Evolutionary conservation across 2,329 filamentous ascomycete genomes (phyloP), one percentile per base, ranked within the genome.

Genomic region (Cryphonectria radicalis): DNA sequence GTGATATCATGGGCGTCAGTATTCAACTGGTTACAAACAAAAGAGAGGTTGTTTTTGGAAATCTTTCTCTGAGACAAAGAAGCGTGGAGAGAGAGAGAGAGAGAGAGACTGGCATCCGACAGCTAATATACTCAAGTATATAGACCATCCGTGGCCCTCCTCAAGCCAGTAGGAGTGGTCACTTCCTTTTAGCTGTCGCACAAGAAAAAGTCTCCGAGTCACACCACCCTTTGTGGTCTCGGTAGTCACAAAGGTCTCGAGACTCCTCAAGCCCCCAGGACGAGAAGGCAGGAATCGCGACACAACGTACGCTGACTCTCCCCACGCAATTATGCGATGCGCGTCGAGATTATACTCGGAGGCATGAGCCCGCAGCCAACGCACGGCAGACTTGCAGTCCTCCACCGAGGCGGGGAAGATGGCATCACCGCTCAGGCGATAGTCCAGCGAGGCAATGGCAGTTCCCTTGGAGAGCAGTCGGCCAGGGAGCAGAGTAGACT

Each of bases 311-410:
- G 71, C 71, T n/a, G 71, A 73, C 40, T 73, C 71, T 13, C 71
- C 71, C 32, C 70, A 71, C 40, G 71, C 71, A 37, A 73, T 50
- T 14, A 73, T 63, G 25, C 71, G 71, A 4, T 43, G 46, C 4
- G 71, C 32, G 35, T 73, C 63, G 32, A 73, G 69, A 19, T 50
- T 42, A 28, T 73, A 66, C 46, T 71, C 55, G 7, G 35, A 17
- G 3, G 71, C 69, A 40, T 73, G 71, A 32, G 66, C 71, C 42
- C 71, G 66, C 19, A 73, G 66, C 71, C 71, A 73, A 40, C 71
- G 57, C 63, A 73, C 69, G 19, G 71, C 71, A n/a, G 71, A 60
- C 43, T 73, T 73, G 71, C 69, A 71, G 63, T 73, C 71, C 66
- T 73, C 69, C 17, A 73, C 46, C 1, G 71, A 63, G 25, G 71